A percentile compares a stretch with the other conserved stretches of the same genome.
Conservation (phyloP, 345 rosid genomes). For the Sisymbrium altissimum region DNA sequence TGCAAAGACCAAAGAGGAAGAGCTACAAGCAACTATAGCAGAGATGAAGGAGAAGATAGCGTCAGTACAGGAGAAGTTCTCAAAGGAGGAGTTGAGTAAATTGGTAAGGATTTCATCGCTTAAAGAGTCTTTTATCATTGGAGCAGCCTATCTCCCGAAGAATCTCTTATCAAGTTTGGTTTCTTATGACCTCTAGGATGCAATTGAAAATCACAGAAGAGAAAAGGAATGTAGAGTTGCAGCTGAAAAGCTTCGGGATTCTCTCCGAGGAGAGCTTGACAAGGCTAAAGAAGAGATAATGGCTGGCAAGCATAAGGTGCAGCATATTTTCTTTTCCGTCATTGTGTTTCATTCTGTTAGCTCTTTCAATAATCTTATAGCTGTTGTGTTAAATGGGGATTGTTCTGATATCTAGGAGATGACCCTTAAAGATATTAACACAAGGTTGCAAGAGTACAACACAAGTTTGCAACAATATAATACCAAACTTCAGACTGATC, state of each 20-base stretch:
- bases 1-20: conserved; percentile 55
- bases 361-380: not conserved
- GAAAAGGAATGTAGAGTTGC: conserved; percentile 65
- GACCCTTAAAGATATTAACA: conserved; percentile 70
- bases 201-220: conserved; percentile 49
- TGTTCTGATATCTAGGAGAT: conserved; percentile 41
- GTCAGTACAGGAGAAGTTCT: conserved; percentile 48
- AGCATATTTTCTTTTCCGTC: not conserved
- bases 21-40: conserved; percentile 35
- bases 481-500: conserved; percentile 65
- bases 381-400: not conserved
- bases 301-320: conserved; percentile 72
- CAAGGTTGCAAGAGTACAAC: conserved; percentile 80
- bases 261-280: conserved; percentile 63
- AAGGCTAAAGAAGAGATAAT: conserved; percentile 61
- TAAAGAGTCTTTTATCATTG: not conserved
- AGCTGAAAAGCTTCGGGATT: conserved; percentile 55
- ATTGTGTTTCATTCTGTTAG: not conserved
- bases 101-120: conserved; percentile 41
- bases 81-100: conserved; percentile 64
- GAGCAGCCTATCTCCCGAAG: not conserved
- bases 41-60: conserved; percentile 48
- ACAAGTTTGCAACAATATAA: conserved; percentile 79
- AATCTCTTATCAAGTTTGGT: not conserved
- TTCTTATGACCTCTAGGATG: conserved; percentile 48